Evolutionary conservation across 768 basidiomycete species (phyloP).

Genomic region (Russula compacta): DNA sequence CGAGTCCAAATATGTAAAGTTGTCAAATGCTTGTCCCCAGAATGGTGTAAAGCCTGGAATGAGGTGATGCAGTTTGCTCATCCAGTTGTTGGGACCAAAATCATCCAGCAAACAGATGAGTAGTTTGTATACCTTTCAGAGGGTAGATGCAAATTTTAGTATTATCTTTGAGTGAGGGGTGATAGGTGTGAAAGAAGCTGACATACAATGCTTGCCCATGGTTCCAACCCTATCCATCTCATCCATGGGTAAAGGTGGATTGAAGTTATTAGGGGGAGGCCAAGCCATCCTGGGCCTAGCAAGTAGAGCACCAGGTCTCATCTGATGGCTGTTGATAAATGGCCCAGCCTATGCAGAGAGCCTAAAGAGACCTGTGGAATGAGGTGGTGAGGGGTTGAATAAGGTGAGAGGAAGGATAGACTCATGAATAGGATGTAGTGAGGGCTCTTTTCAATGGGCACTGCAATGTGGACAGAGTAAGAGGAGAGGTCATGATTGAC

Average conservation of each 20-base stretch:
- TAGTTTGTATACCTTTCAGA: slow-evolving; percentile 16
- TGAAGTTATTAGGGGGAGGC: slow-evolving; percentile 2
- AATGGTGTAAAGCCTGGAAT: slow-evolving; percentile 19
- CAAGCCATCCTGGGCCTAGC: not conserved
- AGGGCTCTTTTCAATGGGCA: too few species aligned
- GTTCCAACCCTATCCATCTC: slow-evolving; percentile 14
- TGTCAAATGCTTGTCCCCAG: slow-evolving; percentile 15
- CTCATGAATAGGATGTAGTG: too few species aligned
- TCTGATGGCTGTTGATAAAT: not conserved
- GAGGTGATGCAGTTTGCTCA: slow-evolving; percentile 21
- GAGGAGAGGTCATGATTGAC: too few species aligned
- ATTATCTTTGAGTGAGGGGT: not conserved
- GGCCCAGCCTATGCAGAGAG: not conserved
- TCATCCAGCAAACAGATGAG: slow-evolving; percentile 12
- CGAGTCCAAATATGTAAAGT: slow-evolving; percentile 23
- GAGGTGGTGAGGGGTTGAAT: too few species aligned
- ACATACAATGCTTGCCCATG: slow-evolving; percentile 21
- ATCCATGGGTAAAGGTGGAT: not conserved
- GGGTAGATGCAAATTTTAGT: not conserved
- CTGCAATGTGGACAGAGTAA: too few species aligned
- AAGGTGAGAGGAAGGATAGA: too few species aligned
- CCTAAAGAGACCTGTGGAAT: too few species aligned
- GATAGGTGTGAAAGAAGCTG: not conserved
- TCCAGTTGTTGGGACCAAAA: slow-evolving; percentile 25
- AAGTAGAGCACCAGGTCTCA: not conserved